A percentile compares a stretch with the other conserved stretches of the same genome.
Conservation (phyloP, 306 rosid species). For the Pterocarpus macrocarpus region DNA sequence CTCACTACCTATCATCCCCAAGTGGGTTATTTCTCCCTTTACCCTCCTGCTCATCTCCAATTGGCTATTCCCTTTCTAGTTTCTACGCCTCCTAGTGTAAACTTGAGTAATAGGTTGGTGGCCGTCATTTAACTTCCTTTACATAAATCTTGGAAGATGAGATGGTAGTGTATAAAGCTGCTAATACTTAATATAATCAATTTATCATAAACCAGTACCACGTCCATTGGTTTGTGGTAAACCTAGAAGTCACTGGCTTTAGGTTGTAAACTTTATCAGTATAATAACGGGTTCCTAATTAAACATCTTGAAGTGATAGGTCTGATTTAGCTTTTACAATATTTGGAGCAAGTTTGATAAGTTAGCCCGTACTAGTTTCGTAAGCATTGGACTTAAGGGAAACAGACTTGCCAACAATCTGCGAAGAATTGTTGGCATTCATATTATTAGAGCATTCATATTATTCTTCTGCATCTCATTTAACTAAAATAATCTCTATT, state of each 20-base stretch:
- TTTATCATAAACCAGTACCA: background rate
- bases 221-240: background rate
- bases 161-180: background rate
- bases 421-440: background rate
- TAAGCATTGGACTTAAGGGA: background rate
- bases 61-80: too few species aligned
- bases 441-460: background rate
- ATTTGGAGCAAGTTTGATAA: background rate
- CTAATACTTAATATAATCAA: background rate
- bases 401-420: background rate
- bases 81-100: too few species aligned
- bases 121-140: background rate
- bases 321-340: background rate
- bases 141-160: background rate
- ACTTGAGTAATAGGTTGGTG: too few species aligned
- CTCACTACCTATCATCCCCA: too few species aligned
- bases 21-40: too few species aligned
- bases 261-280: too few species aligned
- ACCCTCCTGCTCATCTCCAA: too few species aligned
- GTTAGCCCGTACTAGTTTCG: background rate
- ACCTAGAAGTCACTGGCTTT: background rate
- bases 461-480: background rate
- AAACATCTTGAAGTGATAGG: background rate
- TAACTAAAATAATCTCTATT: background rate
- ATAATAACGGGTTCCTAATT: background rate